Base-by-base conservation (phyloP, 441 rosid species). In the Erysimum cheiri region DNA sequence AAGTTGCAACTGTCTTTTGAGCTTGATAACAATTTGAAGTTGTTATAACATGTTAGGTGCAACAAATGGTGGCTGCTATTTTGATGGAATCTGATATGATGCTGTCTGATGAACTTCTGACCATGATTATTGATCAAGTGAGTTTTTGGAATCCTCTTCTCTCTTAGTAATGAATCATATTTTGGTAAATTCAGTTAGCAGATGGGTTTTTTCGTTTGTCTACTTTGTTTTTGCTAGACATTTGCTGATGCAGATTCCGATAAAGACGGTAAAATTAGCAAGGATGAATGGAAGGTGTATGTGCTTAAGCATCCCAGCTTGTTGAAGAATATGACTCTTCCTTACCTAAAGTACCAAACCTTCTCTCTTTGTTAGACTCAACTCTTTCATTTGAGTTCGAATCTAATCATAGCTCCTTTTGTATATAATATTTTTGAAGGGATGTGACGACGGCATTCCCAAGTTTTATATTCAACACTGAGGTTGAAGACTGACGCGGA, bases 311-410 rank as follows among this genome's bases (percentile, higher is more conserved):
- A 89, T 67, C 98, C 98, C 7, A 44, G 77, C 32, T 79, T 89
- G 40, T 78, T 92, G 85, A 85, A 82, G 83, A 88, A 88, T 70
- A 89, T 92, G 98, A 92, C 98, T 74, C 91, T 89, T 70, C 92
- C 96, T 61, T 85, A 83, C 40, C 65, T 92, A 64, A 85, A 77
- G 97, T 92, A 87, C 54, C 80, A 47, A 31, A 55, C 32, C 66
- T 14, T 61, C 43, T 33, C 14, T 64, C 19, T 50, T 67, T 37
- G 28, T 33, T 64, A 6, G 32, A 14, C 37, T 8, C 4, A 8
- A 31, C 13, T 36, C 22, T 49, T 13, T 11, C 19, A 14, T 70
- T 26, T 36, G 29, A 49, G 41, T 17, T 36, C 36, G 39, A 81
- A 91, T 22, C 24, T 22, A 22, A 22, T 2, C 24, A 22, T 22